phyloP scores from a whole-genome alignment of 345 rosid genomes.

The Salix viminalis region DNA sequence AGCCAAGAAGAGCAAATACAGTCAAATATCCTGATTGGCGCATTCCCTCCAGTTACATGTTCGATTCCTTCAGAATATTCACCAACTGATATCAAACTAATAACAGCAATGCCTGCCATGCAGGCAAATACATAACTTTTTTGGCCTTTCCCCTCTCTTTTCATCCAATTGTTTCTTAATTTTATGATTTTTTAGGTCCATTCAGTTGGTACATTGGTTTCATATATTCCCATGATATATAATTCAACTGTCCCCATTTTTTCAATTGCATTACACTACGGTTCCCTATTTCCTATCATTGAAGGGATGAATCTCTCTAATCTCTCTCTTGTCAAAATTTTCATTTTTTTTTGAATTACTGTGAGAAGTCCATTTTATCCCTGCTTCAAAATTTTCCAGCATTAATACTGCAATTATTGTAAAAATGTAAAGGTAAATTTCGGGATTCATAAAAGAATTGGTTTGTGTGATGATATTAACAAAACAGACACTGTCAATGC shows the following conservation, averaged over 20 bases:
- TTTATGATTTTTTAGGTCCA: not conserved
- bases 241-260: no score
- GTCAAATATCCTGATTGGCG: slow-evolving; percentile 57
- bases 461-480: not conserved
- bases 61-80: slow-evolving; percentile 53
- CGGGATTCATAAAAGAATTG: not conserved
- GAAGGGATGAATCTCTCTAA: not conserved
- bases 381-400: not conserved
- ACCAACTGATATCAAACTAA: slow-evolving; percentile 60
- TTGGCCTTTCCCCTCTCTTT: not conserved
- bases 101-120: slow-evolving; percentile 78
- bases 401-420: not conserved
- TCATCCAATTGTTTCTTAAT: not conserved
- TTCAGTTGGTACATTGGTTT: not conserved
- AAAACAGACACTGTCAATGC: slow-evolving; percentile 19
- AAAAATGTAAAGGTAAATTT: not conserved
- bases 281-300: not conserved
- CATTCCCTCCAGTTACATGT: slow-evolving; percentile 53
- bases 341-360: not conserved
- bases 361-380: not conserved
- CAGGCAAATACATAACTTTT: slow-evolving; percentile 60
- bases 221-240: not conserved
- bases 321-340: not conserved
- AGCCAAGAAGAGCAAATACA: slow-evolving; percentile 87
- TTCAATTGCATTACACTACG: no score